These are phyloP conservation scores for Magnolia changhungtana DNA, from an alignment of 164 flowering plant species.

Conservation along the genomic window DNA sequence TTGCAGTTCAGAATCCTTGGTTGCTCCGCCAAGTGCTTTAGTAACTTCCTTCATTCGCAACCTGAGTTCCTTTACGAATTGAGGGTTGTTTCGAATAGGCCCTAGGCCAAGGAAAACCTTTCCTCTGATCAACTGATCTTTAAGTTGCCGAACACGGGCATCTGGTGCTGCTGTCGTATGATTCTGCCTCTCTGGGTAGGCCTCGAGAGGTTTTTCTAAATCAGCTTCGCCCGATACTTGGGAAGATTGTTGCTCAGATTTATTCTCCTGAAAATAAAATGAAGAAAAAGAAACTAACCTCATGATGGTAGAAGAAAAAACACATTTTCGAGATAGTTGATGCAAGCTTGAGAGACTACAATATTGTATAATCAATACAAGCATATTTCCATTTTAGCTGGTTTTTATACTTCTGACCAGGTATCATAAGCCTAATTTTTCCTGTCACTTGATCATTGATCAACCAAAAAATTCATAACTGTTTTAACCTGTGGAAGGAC, in stretches of 20 bases:
- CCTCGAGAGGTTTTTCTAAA: slow-evolving; percentile 18
- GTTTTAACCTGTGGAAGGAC: too few species aligned
- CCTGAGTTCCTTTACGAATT: slow-evolving; percentile 64
- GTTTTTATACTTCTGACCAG: too few species aligned
- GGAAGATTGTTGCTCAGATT: slow-evolving; percentile 20
- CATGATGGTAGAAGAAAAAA: neutral
- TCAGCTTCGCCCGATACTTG: slow-evolving; percentile 22
- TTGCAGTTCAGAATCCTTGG: slow-evolving; percentile 71
- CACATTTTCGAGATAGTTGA: neutral
- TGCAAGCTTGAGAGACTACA: neutral
- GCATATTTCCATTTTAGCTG: too few species aligned
- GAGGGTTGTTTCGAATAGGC: slow-evolving; percentile 60
- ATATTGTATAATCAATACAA: neutral
- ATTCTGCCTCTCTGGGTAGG: slow-evolving; percentile 26
- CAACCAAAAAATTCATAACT: too few species aligned
- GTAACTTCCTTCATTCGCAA: slow-evolving; percentile 67
- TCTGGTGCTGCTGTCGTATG: slow-evolving; percentile 33
- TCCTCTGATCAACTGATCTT: slow-evolving; percentile 76
- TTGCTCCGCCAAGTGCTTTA: slow-evolving; percentile 65
- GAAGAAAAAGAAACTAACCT: neutral
- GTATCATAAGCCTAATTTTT: too few species aligned
- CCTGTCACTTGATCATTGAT: too few species aligned
- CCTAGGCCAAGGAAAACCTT: slow-evolving; percentile 67
- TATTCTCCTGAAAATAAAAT: slow-evolving; percentile 26
- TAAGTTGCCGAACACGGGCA: slow-evolving; percentile 59